Evolutionary conservation across 176 grass and related monocot genomes (phyloP).

Genomic region (Poa pratensis): DNA sequence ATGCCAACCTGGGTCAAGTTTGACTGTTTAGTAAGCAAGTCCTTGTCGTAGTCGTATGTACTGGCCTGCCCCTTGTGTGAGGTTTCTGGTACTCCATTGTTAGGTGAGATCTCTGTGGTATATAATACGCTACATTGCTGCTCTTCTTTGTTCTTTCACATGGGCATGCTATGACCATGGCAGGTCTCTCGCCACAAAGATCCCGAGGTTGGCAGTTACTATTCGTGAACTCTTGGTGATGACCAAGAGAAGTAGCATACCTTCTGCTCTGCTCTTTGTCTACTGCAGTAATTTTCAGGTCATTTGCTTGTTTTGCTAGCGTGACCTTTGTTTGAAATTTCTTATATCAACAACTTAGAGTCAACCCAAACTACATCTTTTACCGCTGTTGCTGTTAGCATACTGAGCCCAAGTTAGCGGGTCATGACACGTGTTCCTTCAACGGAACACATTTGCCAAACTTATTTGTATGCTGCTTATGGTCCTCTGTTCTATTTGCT

Average conservation of each 20-base stretch:
- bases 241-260: not conserved
- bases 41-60: slow-evolving; percentile 1
- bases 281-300: not conserved
- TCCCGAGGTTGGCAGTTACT: not conserved
- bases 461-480: not conserved
- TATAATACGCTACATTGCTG: not conserved
- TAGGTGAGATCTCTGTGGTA: slow-evolving; percentile 5
- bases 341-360: not conserved
- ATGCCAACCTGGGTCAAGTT: not conserved
- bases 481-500: not conserved
- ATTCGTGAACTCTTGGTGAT: not conserved
- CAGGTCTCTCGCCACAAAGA: slow-evolving; percentile 32
- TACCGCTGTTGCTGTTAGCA: not conserved
- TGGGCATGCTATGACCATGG: not conserved
- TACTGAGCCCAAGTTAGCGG: not conserved
- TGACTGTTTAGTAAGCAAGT: not conserved
- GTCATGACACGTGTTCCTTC: not conserved
- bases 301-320: not conserved
- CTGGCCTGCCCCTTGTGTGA: not conserved
- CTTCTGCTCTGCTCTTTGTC: not conserved
- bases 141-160: not conserved
- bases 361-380: not conserved
- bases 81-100: not conserved
- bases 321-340: not conserved
- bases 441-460: not conserved